Base-by-base conservation (phyloP, 2,329 filamentous ascomycete genomes). In the Moelleriella libera region DNA sequence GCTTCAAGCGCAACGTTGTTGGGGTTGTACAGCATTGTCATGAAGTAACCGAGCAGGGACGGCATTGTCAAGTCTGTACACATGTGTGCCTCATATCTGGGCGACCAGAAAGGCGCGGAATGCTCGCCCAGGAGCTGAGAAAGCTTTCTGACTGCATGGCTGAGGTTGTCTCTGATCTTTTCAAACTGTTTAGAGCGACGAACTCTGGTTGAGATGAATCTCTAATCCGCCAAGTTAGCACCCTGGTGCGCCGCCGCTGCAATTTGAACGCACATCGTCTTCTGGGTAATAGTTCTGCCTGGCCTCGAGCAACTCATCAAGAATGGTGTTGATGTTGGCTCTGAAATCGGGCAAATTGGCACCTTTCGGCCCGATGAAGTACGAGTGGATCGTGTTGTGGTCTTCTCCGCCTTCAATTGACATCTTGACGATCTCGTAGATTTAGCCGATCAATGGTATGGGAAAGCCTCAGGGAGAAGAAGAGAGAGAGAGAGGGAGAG, bases 21-120 rank as follows among this genome's bases (percentile, higher is more conserved):
- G 0, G 69, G 68, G 44, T 73, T 72, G 49, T 71, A 72, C 29
- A 73, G 34, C 69, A 72, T 72, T 0, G 68, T 69, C 60, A 68
- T 69, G 30, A 71, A 67, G 52, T 71, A 71, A 1, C 69, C 69
- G 3, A 71, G 57, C 3, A 71, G 46, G 1, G 63, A 60, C 0
- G 68, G 57, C 64, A 70, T 70, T 44, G 57, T 63, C 54, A 69
- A 45, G 48, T 71, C 63, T 21, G 62, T 66, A 45, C 58, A 59
- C 70, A 73, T 72, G 48, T 73, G 70, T 4, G 59, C 69, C 44
- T 68, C 60, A 53, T 73, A 73, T 0, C 68, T 61, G 1, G 69
- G 65, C 1, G 63, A 68, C 65, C 68, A 72, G 52, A 68, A 71
- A 0, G 69, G 69, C 5, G 71, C 65, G 1, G 65, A 69, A 45